Base-by-base conservation (phyloP, 257 asterid genomes). In the Rubia yunnanensis region DNA sequence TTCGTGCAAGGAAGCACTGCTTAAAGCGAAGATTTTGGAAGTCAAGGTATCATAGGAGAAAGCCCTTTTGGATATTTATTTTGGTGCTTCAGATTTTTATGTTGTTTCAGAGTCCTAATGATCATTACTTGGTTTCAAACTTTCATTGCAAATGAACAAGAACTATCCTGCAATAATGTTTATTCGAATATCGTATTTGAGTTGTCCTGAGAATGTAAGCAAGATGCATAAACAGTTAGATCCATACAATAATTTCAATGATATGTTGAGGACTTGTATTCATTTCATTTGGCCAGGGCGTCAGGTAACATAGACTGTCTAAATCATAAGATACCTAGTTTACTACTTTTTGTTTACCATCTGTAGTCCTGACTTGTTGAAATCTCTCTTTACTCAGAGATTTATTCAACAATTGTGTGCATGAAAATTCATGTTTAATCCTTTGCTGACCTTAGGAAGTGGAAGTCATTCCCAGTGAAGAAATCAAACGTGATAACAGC, bases 1-100 rank as follows among this genome's bases (percentile, higher is more conserved):
- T 69, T 78, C 67, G 18, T 88, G 95, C 74, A 86, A 85, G 83
- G 94, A 85, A 36, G 87, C 83, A 10, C 75, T 88, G 59, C 86
- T 85, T n/a, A 88, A 86, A 72, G 65, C 91, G 22, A 84, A 78
- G 82, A 73, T 27, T 44, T 44, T 66, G n/a, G 84, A 77, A 55
- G 27, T 66, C 63, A 72, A 65, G 71, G 76, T 65, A 59, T 65
- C 9, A 3, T 44, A 5, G 14, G 18, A 60, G 49, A 30, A 9
- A 17, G 4, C 26, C 27, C 7, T 30, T 64, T 46, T 44, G 1
- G n/a, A 26, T 28, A 27, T 20, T 24, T 53, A 32, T 62, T 63
- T 41, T 44, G 52, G 52, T 17, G 20, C 17, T 44, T 44, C 1
- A 1, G 20, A 3, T 14, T 15, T 17, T 14, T 39, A 1, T 17